phyloP scores from a whole-genome alignment of 345 rosid species.

The Pistacia integerrima region DNA sequence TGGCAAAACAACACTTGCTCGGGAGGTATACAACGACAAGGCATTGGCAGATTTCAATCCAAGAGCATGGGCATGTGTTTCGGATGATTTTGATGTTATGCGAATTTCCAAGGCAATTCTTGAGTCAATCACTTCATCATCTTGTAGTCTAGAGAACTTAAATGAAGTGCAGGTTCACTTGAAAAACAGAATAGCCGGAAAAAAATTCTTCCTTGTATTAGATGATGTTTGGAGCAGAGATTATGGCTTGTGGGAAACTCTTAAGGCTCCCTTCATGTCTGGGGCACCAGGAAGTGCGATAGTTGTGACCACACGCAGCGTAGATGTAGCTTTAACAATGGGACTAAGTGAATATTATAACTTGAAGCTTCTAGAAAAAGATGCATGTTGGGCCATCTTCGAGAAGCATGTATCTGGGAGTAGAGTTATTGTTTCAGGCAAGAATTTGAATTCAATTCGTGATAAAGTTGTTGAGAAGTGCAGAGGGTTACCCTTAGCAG shows the following conservation, averaged over 20 bases:
- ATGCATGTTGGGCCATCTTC: background rate
- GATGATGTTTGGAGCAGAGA: background rate
- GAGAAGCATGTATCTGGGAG: background rate
- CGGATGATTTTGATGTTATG: background rate
- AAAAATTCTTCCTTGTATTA: background rate
- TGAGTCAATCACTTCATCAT: background rate
- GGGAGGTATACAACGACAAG: too few species aligned
- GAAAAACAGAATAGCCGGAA: background rate
- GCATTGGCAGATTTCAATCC: too few species aligned
- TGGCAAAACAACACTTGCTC: too few species aligned
- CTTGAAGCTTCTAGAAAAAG: background rate
- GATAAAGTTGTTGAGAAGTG: conserved; percentile 13
- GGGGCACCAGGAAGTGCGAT: background rate
- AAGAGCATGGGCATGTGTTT: conserved; percentile 2
- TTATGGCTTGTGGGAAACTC: background rate
- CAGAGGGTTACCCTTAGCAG: background rate
- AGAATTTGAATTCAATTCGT: background rate
- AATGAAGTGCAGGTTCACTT: background rate
- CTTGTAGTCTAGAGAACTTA: background rate
- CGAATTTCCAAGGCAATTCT: conserved; percentile 1
- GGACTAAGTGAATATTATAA: too few species aligned
- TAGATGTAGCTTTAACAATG: too few species aligned
- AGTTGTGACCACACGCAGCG: background rate
- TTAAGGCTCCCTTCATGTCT: background rate
- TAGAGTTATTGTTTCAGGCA: background rate